These are phyloP conservation scores for Kodamaea leandrae DNA, from an alignment of 805 yeast genomes.

Conservation along the genomic window DNA sequence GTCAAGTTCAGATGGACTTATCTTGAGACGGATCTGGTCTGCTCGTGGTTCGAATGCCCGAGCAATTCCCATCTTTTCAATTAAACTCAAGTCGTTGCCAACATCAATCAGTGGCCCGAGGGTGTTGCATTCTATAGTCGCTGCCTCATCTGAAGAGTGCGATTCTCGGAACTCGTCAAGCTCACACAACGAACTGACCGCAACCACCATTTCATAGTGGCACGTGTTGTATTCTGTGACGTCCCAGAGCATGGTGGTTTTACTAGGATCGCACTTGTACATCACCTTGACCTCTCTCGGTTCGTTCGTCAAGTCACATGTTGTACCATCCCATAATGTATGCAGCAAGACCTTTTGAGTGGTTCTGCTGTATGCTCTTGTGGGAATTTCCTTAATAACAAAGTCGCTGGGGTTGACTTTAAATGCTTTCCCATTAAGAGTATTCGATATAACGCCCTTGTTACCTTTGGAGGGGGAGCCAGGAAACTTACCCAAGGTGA, in stretches of 20 bases:
- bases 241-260: slow-evolving; percentile 21
- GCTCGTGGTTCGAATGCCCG: too few relatives aligned
- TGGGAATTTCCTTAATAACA: slow-evolving; percentile 1
- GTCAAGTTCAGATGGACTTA: background rate
- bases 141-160: background rate
- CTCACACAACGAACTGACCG: slow-evolving; percentile 50
- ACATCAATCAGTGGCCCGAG: background rate
- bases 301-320: slow-evolving; percentile 56
- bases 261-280: slow-evolving; percentile 50
- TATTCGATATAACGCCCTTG: background rate
- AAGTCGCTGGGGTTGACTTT: background rate
- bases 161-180: slow-evolving; percentile 29
- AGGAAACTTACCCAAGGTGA: slow-evolving; percentile 36
- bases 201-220: slow-evolving; percentile 50
- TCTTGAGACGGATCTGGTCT: background rate
- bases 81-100: background rate
- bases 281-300: slow-evolving; percentile 55
- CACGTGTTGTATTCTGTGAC: slow-evolving; percentile 57
- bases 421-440: background rate
- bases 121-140: background rate
- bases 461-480: slow-evolving; percentile 13
- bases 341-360: slow-evolving; percentile 37
- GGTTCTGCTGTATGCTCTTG: slow-evolving; percentile 6
- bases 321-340: slow-evolving; percentile 44
- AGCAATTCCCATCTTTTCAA: background rate